Base-by-base conservation (phyloP, 2,329 filamentous ascomycete species). In the Penicillium glabrum region DNA sequence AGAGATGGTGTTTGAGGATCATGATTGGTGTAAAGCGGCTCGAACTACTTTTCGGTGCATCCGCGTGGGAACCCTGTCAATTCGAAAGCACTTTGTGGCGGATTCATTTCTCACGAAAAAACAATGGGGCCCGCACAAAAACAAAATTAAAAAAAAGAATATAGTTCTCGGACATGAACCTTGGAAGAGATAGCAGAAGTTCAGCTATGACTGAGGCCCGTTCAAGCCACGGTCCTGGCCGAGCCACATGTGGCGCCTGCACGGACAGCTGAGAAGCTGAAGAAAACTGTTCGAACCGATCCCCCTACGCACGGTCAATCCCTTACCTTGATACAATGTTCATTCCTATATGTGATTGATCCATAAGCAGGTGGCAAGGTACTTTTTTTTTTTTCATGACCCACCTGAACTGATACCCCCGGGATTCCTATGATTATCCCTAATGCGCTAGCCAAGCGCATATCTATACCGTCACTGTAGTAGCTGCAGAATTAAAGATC, bases 231-330 rank as follows among this genome's bases (percentile, higher is more conserved):
- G 43, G n/a, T 29, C 35, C 50, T 19, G 39, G 37, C 61, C 58
- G 49, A 65, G 64, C 64, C 63, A 66, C 64, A 54, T 55, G 60
- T 65, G 62, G 64, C 61, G 48, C 50, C 44, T 29, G 7, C 26
- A 41, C 54, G 19, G 21, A 55, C 48, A 64, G 57, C 62, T 62
- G 62, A 64, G 23, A 31, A 35, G 39, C 23, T 19, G 29, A 39
- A 24, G 14, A 16, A 31, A 39, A 49, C 46, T 54, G 49, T 50
- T 31, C 47, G 26, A 35, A 55, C 24, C 24, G 39, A 21, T 21
- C 35, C 35, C 27, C 16, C 16, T 39, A 39, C 43, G 23, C 45
- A 47, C 23, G 14, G 44, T 21, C 45, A 13, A 31, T 27, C 31
- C 46, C 46, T 48, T 48, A 35, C 46, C 27, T 48, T 21, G 21